A percentile compares a stretch with the other conserved stretches of the same genome.
Conservation (phyloP, 176 grass and related monocot species). For the Pontederia crassipes region DNA sequence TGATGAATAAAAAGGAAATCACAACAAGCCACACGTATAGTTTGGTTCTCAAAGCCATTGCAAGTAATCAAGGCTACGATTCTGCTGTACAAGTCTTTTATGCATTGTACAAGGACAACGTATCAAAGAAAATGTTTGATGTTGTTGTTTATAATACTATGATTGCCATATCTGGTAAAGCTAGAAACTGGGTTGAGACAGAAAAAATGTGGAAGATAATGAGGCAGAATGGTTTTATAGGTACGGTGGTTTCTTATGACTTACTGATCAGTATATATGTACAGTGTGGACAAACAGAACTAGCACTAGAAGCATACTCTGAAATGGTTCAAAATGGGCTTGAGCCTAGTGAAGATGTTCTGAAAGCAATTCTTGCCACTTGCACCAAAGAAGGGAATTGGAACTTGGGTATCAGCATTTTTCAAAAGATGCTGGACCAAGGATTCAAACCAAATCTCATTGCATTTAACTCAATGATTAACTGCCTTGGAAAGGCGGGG, state of each 20-base stretch:
- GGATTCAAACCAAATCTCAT: conserved; percentile 80
- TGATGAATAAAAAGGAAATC: conserved; percentile 37
- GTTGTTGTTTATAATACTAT: conserved; percentile 82
- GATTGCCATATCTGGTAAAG: conserved; percentile 67
- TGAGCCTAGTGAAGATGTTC: conserved; percentile 60
- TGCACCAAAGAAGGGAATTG: conserved; percentile 85
- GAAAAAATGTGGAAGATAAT: conserved; percentile 71
- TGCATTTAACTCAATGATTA: conserved; percentile 75
- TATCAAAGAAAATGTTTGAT: conserved; percentile 44
- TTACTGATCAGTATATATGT: conserved; percentile 81
- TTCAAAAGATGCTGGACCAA: conserved; percentile 59
- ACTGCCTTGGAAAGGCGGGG: conserved; percentile 67
- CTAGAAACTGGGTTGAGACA: conserved; percentile 59
- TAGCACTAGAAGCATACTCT: conserved; percentile 63
- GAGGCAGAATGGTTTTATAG: conserved; percentile 33
- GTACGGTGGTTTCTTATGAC: conserved; percentile 65
- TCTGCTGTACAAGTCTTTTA: conserved; percentile 51
- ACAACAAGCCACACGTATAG: conserved; percentile 62
- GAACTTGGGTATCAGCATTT: conserved; percentile 42
- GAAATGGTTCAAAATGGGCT: conserved; percentile 54
- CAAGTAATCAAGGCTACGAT: conserved; percentile 29
- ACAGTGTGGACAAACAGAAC: conserved; percentile 64
- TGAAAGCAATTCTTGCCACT: conserved; percentile 73
- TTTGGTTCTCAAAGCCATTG: conserved; percentile 64
- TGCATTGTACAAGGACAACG: conserved; percentile 29